Evolutionary conservation across 441 rosid species (phyloP).

Genomic region (Eruca vesicaria): DNA sequence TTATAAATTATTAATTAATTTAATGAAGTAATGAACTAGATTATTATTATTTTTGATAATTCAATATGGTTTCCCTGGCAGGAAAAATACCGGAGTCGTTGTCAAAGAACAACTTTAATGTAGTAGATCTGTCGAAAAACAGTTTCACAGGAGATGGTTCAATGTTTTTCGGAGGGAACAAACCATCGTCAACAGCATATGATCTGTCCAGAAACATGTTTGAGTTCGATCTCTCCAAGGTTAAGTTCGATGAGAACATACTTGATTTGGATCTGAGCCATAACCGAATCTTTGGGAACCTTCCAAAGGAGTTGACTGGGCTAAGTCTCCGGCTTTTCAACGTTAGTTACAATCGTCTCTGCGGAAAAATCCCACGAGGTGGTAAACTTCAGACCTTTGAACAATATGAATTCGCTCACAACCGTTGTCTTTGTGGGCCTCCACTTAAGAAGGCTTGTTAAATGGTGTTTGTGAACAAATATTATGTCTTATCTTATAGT

Average conservation of each 20-base stretch:
- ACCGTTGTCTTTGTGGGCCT: slow-evolving; percentile 68
- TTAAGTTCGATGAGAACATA: slow-evolving; percentile 43
- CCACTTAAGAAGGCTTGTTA: slow-evolving; percentile 54
- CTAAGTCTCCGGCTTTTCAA: slow-evolving; percentile 30
- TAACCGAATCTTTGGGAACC: slow-evolving; percentile 48
- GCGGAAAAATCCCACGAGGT: slow-evolving; percentile 69
- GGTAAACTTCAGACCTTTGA: slow-evolving; percentile 63
- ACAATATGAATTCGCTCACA: slow-evolving; percentile 46
- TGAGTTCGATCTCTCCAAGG: slow-evolving; percentile 52
- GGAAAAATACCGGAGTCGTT: slow-evolving; percentile 64
- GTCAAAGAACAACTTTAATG: slow-evolving; percentile 45
- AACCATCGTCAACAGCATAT: slow-evolving; percentile 39
- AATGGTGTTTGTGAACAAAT: background rate
- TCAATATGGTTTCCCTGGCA: background rate
- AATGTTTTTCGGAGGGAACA: slow-evolving; percentile 56
- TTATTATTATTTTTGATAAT: too few species aligned
- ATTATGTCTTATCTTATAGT: background rate
- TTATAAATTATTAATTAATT: background rate
- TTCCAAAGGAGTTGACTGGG: slow-evolving; percentile 8
- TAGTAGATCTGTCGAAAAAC: slow-evolving; percentile 59
- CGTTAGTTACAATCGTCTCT: slow-evolving; percentile 62
- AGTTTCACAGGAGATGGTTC: slow-evolving; percentile 58
- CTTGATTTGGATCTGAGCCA: slow-evolving; percentile 50
- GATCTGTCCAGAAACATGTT: slow-evolving; percentile 59
- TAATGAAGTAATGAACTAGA: too few species aligned